Evolutionary conservation across 768 basidiomycete genomes (phyloP).

Genomic region (Hortiboletus flavorubellus): DNA sequence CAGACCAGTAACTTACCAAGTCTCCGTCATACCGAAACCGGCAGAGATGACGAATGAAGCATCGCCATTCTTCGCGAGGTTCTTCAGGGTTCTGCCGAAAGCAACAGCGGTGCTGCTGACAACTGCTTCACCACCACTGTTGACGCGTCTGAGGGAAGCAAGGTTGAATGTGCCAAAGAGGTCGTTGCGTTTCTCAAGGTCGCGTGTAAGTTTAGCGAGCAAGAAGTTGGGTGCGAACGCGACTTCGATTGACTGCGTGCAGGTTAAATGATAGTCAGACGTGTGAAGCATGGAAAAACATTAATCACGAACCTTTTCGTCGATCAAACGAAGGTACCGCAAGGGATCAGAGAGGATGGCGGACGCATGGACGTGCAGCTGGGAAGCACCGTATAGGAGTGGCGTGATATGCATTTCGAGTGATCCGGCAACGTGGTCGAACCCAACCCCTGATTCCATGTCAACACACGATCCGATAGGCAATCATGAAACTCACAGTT

Average conservation of each 20-base stretch:
- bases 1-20: conserved; percentile 26
- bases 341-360: conserved; percentile 25
- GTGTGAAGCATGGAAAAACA: neutral
- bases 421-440: conserved; percentile 45
- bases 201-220: conserved; percentile 36
- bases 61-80: conserved; percentile 18
- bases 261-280: neutral
- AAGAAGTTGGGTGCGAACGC: conserved; percentile 43
- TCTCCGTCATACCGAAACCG: conserved; percentile 39
- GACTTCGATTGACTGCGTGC: conserved; percentile 29
- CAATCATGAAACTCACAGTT: conserved; percentile 32
- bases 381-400: conserved; percentile 30
- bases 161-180: conserved; percentile 32
- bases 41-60: conserved; percentile 38
- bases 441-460: conserved; percentile 35
- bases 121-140: conserved; percentile 43
- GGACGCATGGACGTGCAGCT: conserved; percentile 22
- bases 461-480: neutral
- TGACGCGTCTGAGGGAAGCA: conserved; percentile 33
- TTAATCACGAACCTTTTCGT: conserved; percentile 31
- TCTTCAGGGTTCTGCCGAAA: conserved; percentile 34
- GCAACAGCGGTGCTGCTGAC: conserved; percentile 37
- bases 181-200: conserved; percentile 25
- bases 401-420: conserved; percentile 42
- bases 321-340: conserved; percentile 31